A percentile compares a stretch with the other conserved stretches of the same genome.
These are phyloP conservation scores for Achlya hypogyna DNA, from an alignment of 352 stramenopile genomes.

Conservation along the genomic window DNA sequence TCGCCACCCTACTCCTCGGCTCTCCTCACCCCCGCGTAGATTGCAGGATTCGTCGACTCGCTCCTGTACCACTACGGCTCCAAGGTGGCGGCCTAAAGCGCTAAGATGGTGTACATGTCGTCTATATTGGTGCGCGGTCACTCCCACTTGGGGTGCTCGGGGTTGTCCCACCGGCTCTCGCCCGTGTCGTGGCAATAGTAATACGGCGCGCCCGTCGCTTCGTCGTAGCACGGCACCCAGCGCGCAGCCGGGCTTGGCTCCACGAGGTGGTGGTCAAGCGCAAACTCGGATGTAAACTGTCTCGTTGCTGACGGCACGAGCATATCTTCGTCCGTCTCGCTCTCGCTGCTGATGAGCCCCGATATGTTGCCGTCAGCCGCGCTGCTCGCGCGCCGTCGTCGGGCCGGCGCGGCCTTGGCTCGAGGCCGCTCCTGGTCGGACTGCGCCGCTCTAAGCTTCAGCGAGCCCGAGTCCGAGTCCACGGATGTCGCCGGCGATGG, in stretches of 20 bases:
- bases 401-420: no score
- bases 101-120: background rate
- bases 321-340: constrained; percentile 59
- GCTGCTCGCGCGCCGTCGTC: no score
- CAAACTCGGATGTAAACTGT: constrained; percentile 46
- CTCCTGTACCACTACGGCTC: constrained; percentile 51
- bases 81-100: background rate
- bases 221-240: constrained; percentile 60
- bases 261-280: constrained; percentile 26
- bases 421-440: background rate
- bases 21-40: constrained; percentile 28
- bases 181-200: constrained; percentile 69
- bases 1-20: background rate
- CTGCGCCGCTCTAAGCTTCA: background rate
- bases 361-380: constrained; percentile 47
- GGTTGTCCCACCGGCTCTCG: constrained; percentile 54
- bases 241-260: background rate
- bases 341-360: constrained; percentile 70
- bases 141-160: constrained; percentile 13
- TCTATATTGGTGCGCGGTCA: no score
- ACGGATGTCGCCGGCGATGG: background rate
- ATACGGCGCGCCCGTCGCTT: constrained; percentile 40
- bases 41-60: constrained; percentile 79
- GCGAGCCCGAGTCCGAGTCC: background rate
- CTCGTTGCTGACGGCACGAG: constrained; percentile 26